Base-by-base conservation (phyloP, 2,329 filamentous ascomycete species). In the Fusarium sororula region DNA sequence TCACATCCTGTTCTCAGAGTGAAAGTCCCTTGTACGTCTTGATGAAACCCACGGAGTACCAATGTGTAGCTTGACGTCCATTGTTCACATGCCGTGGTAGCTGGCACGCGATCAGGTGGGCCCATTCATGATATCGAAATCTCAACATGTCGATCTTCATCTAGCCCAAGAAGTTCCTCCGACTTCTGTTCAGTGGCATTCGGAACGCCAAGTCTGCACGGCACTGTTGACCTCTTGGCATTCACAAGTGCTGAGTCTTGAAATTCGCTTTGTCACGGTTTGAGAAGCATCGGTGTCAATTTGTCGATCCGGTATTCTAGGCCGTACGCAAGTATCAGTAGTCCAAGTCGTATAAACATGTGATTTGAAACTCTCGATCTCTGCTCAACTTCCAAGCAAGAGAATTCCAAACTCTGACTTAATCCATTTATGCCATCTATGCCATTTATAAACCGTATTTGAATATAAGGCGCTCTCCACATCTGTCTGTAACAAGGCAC, bases 81-180 rank as follows among this genome's bases (percentile, higher is more conserved):
- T 24, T 18, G 17, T 24, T 51, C 22, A 35, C 17, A 32, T 20
- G 15, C 17, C 12, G 48, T 32, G 24, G 48, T 15, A 37, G n/a
- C 15, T 35, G n/a, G 35, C 59, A 64, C 18, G 14, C 28, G 28
- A 63, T n/a, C 18, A 48, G 20, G 35, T 63, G 54, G 55, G 28
- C 30, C 30, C n/a, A 7, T 60, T 48, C n/a, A 35, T 39, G 41
- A 39, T 26, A 32, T 17, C 10, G 8, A 68, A 54, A 42, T 50
- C 24, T 53, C 39, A 47, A 50, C 24, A 48, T 66, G 67, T 47
- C 59, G 66, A 70, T 70, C 66, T 48, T 44, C 69, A 70, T 70
- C 41, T 70, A 22, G 26, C 17, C 35, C 35, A n/a, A 26, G 30
- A 22, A 26, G 20, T 64, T 26, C 39, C 37, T 42, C n/a, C 7